Percentiles rank a stretch among this genome's conserved stretches.
Conservation (phyloP, 106 monocot species). For the Dendrobium catenatum region DNA sequence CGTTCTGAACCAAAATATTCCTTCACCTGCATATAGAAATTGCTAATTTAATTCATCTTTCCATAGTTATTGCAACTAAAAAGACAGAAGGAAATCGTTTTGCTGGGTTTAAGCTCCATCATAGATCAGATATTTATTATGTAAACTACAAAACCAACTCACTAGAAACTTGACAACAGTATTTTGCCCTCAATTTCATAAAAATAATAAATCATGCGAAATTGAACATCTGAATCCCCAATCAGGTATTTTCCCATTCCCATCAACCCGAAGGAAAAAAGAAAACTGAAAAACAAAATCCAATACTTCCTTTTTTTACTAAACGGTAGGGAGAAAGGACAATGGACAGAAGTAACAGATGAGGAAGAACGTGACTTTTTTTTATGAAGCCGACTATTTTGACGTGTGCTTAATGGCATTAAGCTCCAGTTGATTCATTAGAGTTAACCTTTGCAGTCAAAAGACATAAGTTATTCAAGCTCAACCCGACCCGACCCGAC, state of each 20-base stretch:
- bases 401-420: not conserved
- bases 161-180: no score
- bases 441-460: not conserved
- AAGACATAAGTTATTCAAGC: not conserved
- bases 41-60: no score
- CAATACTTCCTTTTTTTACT: not conserved
- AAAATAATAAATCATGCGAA: conserved; percentile 3
- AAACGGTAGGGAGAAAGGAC: not conserved
- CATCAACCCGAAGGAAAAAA: not conserved
- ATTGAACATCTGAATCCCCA: not conserved
- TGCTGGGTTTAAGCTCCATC: no score
- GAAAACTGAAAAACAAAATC: not conserved
- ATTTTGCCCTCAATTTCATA: not conserved
- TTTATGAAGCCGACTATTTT: not conserved
- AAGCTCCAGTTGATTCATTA: not conserved
- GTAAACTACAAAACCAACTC: no score
- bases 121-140: no score
- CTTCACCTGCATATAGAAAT: no score
- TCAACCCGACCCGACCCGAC: not conserved
- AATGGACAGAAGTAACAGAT: no score
- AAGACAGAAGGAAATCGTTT: no score
- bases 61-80: no score
- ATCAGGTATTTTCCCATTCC: not conserved
- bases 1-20: no score
- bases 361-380: no score